phyloP scores from a whole-genome alignment of 2,329 filamentous ascomycete species.

The Myriosclerotinia duriaeana region DNA sequence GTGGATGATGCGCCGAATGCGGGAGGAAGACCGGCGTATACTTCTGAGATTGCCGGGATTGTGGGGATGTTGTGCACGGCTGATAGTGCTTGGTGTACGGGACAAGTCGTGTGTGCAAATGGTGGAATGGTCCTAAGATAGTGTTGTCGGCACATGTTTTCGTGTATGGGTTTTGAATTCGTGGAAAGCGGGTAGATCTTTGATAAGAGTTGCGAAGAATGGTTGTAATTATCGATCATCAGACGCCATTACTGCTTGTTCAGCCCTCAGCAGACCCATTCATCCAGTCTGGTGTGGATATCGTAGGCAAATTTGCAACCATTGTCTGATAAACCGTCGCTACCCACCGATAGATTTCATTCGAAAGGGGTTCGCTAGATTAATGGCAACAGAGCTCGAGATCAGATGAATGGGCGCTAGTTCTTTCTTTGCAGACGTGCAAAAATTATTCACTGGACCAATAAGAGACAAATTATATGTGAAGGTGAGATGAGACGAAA shows the following conservation, averaged over 20 bases:
- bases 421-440: background rate
- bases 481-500: background rate
- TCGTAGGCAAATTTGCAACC: background rate
- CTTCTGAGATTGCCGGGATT: slow-evolving; percentile 70
- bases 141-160: background rate
- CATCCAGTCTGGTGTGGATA: background rate
- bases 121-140: slow-evolving; percentile 64
- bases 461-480: background rate
- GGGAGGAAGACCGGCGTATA: slow-evolving; percentile 62
- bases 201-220: background rate
- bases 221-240: background rate
- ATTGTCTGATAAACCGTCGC: background rate
- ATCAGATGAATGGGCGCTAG: background rate
- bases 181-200: background rate
- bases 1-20: slow-evolving; percentile 57
- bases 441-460: background rate
- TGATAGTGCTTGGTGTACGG: slow-evolving; percentile 76
- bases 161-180: background rate
- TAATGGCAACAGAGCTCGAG: background rate
- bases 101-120: slow-evolving; percentile 77
- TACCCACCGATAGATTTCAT: background rate
- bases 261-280: background rate
- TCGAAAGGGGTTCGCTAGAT: background rate
- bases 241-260: background rate
- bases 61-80: slow-evolving; percentile 72